phyloP scores from a whole-genome alignment of 257 asterid species.

The Fraxinus pennsylvanica region DNA sequence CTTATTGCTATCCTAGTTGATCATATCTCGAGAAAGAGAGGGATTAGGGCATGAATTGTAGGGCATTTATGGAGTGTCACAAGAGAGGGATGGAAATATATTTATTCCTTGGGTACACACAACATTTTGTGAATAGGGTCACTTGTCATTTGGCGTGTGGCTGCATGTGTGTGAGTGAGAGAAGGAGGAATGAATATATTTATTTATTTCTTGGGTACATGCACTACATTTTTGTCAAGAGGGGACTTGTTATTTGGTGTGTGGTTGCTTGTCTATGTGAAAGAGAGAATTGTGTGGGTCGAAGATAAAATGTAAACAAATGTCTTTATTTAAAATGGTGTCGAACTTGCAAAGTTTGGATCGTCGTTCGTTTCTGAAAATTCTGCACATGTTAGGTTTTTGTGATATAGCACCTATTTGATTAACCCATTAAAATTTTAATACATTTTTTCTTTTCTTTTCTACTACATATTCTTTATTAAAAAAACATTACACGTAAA shows the following conservation, averaged over 20 bases:
- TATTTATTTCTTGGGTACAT: constrained; percentile 17
- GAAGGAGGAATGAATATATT: neutral
- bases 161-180: neutral
- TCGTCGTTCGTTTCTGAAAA: too few relatives aligned
- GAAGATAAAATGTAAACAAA: neutral
- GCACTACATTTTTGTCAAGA: constrained; percentile 31
- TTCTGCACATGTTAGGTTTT: too few relatives aligned
- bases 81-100: constrained; percentile 30
- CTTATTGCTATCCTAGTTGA: neutral
- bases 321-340: neutral
- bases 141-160: constrained; percentile 21
- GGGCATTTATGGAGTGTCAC: constrained; percentile 57
- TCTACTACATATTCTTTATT: too few relatives aligned
- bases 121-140: constrained; percentile 27
- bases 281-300: neutral
- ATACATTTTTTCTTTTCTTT: too few relatives aligned
- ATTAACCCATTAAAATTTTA: too few relatives aligned
- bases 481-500: too few relatives aligned
- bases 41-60: constrained; percentile 40
- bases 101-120: constrained; percentile 21
- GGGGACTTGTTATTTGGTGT: constrained; percentile 24
- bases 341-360: neutral
- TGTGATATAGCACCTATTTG: too few relatives aligned
- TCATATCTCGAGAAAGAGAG: constrained; percentile 40
- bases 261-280: neutral